phyloP scores from a whole-genome alignment of 2,329 filamentous ascomycete genomes.

The Aspergillus cejpii region DNA sequence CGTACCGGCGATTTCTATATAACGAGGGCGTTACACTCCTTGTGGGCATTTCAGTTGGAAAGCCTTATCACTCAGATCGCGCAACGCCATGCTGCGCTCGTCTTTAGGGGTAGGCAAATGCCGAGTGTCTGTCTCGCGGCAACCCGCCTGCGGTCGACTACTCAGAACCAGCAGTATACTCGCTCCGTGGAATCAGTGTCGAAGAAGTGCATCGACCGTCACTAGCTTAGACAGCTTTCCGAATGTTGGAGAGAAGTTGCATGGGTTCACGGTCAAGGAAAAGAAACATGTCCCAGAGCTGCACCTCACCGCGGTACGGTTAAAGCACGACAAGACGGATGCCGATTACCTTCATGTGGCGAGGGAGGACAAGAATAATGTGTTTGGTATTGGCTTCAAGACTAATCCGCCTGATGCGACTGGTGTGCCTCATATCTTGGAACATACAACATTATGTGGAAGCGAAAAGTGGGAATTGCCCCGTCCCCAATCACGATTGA shows the following conservation, averaged over 20 bases:
- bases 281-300: conserved; percentile 91
- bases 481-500: not conserved
- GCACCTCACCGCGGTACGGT: conserved; percentile 80
- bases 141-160: conserved; percentile 15
- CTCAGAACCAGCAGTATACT: conserved; percentile 14
- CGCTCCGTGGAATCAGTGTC: conserved; percentile 13
- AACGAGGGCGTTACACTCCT: not conserved
- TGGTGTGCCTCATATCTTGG: conserved; percentile 90
- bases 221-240: conserved; percentile 71
- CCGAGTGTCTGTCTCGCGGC: conserved; percentile 19
- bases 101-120: conserved; percentile 24
- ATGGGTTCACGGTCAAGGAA: conserved; percentile 86
- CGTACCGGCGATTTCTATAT: not conserved
- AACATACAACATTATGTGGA: conserved; percentile 94
- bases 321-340: conserved; percentile 90
- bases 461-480: conserved; percentile 68
- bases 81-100: conserved; percentile 29
- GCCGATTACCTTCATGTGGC: conserved; percentile 95
- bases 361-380: conserved; percentile 95
- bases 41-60: not conserved
- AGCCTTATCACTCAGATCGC: not conserved
- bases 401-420: conserved; percentile 96
- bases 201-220: conserved; percentile 50
- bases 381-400: conserved; percentile 98
- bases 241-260: conserved; percentile 72